Conservation (phyloP, 192 early-diverging fungal species). For the Gaertneriomyces semiglobifer region DNA sequence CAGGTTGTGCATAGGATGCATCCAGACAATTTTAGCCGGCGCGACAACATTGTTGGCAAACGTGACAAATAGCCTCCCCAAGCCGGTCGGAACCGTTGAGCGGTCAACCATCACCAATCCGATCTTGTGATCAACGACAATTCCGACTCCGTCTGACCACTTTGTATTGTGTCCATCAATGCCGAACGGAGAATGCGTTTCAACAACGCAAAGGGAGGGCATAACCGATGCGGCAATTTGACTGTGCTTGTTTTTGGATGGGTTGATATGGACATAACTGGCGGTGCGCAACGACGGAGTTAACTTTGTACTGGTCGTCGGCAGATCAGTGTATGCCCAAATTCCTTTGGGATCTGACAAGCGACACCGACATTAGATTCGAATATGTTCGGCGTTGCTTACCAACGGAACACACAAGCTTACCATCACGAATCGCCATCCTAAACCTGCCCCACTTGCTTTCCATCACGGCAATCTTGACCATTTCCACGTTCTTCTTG, state of each 20-base stretch:
- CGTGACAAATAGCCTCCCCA: conserved; percentile 74
- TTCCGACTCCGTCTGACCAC: conserved; percentile 45
- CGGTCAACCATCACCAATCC: conserved; percentile 77
- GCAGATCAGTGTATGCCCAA: conserved; percentile 69
- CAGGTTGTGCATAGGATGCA: conserved; percentile 83
- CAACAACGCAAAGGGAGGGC: conserved; percentile 74
- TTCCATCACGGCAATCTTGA: conserved; percentile 34
- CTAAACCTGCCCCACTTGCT: conserved; percentile 35
- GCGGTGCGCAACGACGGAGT: conserved; percentile 62
- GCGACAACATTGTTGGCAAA: conserved; percentile 79
- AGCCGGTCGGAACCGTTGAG: conserved; percentile 65
- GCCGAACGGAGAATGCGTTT: conserved; percentile 63
- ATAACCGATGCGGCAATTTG: conserved; percentile 60
- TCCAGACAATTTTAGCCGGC: conserved; percentile 70
- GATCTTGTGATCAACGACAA: conserved; percentile 54
- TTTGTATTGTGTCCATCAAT: conserved; percentile 57
- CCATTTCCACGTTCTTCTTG: conserved; percentile 37
- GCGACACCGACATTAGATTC: conserved; percentile 4
- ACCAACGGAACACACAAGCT: not conserved
- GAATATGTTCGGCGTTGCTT: too few species aligned
- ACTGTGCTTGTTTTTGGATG: conserved; percentile 29
- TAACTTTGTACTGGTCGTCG: conserved; percentile 52
- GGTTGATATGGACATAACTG: conserved; percentile 44
- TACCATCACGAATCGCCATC: conserved; percentile 30
- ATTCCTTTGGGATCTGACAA: conserved; percentile 53